Percentiles rank a stretch among this genome's conserved stretches.
Conservation (phyloP, 208 protist species). For the Wallacemonas collosoma region DNA sequence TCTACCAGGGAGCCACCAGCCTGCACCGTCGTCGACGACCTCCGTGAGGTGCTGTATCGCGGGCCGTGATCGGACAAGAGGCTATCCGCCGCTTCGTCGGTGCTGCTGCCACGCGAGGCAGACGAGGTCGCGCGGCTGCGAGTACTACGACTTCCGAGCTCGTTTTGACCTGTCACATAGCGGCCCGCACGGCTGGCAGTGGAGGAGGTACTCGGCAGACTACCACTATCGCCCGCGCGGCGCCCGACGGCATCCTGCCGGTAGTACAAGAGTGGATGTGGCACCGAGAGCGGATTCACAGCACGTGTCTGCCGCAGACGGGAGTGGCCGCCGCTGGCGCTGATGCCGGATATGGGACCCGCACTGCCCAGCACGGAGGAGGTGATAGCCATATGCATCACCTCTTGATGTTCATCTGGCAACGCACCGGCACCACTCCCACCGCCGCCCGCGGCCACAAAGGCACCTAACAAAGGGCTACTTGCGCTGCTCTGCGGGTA, state of each 20-base stretch:
- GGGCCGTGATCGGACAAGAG: background rate
- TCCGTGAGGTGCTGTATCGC: background rate
- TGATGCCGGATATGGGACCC: background rate
- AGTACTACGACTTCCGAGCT: too few species aligned
- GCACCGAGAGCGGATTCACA: background rate
- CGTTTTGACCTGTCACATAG: background rate
- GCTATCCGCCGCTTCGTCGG: background rate
- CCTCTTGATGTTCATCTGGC: background rate
- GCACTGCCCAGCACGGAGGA: background rate
- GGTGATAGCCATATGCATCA: background rate
- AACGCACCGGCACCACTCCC: too few species aligned
- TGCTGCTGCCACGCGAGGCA: background rate
- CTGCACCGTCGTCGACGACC: background rate
- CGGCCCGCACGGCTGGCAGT: background rate
- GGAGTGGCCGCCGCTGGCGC: background rate
- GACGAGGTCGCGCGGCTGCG: background rate
- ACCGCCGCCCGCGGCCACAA: too few species aligned
- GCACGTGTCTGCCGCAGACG: constrained; percentile 5
- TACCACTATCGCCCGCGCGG: background rate
- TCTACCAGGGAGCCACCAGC: background rate
- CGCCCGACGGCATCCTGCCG: background rate
- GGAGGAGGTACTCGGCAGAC: background rate
- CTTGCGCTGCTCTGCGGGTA: too few species aligned
- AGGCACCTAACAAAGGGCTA: too few species aligned
- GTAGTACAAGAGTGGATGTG: constrained; percentile 14